A percentile compares a stretch with the other conserved stretches of the same genome.
Conservation (phyloP, 2,329 filamentous ascomycete genomes). For the Fusarium sp. region DNA sequence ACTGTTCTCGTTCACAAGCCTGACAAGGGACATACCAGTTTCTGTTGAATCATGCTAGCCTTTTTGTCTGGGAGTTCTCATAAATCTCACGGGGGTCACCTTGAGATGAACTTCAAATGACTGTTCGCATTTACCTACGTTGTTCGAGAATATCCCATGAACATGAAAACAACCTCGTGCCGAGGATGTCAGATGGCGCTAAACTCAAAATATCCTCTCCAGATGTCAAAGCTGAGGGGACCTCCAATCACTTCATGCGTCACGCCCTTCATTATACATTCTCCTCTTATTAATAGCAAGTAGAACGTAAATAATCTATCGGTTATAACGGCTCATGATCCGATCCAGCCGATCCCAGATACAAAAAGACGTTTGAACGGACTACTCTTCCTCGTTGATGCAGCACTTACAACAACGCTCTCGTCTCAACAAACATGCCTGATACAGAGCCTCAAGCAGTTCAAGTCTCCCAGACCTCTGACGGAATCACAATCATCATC, state of each 20-base stretch:
- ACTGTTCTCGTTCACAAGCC: background rate
- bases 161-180: background rate
- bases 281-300: background rate
- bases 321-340: background rate
- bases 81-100: rapidly evolving
- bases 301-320: rapidly evolving
- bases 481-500: constrained; percentile 11
- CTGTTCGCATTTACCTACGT: background rate
- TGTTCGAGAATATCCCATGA: rapidly evolving
- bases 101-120: rapidly evolving
- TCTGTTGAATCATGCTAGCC: background rate
- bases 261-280: background rate
- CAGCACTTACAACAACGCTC: background rate
- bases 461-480: background rate
- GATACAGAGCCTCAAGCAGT: background rate
- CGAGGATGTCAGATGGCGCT: background rate
- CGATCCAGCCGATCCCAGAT: background rate
- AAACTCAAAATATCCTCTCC: background rate
- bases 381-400: background rate
- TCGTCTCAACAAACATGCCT: background rate
- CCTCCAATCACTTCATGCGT: background rate
- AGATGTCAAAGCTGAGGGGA: background rate
- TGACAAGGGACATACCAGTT: background rate
- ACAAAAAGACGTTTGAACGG: background rate
- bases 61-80: rapidly evolving